Base-by-base conservation (phyloP, 768 basidiomycete species). In the Boletus coccyginus region DNA sequence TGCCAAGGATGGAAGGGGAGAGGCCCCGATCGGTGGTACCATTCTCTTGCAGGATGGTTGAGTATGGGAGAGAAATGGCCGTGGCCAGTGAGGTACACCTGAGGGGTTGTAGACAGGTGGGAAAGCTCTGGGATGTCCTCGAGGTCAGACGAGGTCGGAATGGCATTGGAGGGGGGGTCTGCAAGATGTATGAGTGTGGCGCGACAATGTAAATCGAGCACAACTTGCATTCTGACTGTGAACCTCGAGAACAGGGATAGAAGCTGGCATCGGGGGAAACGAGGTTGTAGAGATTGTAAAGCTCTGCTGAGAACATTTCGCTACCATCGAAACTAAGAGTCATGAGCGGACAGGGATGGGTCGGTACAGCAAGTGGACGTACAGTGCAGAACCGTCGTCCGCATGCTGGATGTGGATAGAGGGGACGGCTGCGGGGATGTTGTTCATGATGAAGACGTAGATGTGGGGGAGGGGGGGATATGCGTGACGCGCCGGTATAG, bases 101-200 rank as follows among this genome's bases (percentile, higher is more conserved):
- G 58, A 31, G 2, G n/a, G 1, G 48, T 49, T 12, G 64, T 56
- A 0, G 7, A 5, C 12, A 69, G 39, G 31, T 64, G 47, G 0
- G 62, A 41, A n/a, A 69, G 24, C n/a, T 64, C 66, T 17, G 59
- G 1, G 2, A 69, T 57, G 7, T 61, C 66, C 2, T 66, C 66
- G 3, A 66, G 49, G 2, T 66, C 64, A 2, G 50, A 2, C 2
- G 51, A 3, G 27, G 46, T 39, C 5, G 50, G 10, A 2, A n/a
- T 19, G 38, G 41, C 3, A 32, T 46, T 39, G 7, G 32, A 2
- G 32, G 32, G 5, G 10, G 27, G 12, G 14, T 49, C 66, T 66
- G 13, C 7, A 24, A 35, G 17, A 44, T 10, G 39, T 39, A 19
- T 62, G 49, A 68, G 57, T 54, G 56, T 64, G 68, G 59, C 59